Evolutionary conservation across 2,329 filamentous ascomycete genomes (phyloP), one percentile per base, ranked within the genome.

Genomic region (Knufia fluminis): DNA sequence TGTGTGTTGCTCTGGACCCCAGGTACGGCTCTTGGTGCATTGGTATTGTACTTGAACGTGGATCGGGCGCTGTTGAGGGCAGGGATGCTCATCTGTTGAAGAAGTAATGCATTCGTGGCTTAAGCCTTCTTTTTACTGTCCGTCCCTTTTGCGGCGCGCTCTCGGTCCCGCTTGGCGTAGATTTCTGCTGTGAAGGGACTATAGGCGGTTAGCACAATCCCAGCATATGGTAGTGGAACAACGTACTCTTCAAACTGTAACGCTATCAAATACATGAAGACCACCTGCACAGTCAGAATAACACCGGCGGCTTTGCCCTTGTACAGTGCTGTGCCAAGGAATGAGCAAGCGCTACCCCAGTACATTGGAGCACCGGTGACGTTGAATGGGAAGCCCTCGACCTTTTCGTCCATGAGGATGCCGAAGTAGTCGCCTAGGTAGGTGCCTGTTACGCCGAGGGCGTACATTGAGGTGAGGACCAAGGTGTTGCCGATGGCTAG

Each of bases 341-440:
- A 98, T 70, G 85, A 91, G 77, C 94, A 76, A 20, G 91, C 92
- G 54, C 83, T 88, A 51, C 92, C 92, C 72, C 89, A 86, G 74
- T 98, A 98, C 92, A 98, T 98, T 54, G 92, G 92, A 46, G 88
- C 85, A 57, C 81, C 79, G 48, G 84, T 90, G 53, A 97, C 77
- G 68, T 86, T 97, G 77, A 98, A 98, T 2, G 92, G 92, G 66
- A 98, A 98, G 12, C 86, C 85, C 10, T 89, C 94, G 46, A 98
- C 90, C 61, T 91, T 91, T 59, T 84, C 73, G 65, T 97, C 91
- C 89, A 96, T 94, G 57, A 98, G 76, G 66, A 97, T 96, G 59
- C 92, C 92, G 65, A 97, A 98, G 75, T 98, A 98, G 73, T 98
- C 92, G 60, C 92, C 92, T 31, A 98, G 75, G 66, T 96, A 98